phyloP scores from a whole-genome alignment of 1,139 yeast species.

The Scheffersomyces lignicola region DNA sequence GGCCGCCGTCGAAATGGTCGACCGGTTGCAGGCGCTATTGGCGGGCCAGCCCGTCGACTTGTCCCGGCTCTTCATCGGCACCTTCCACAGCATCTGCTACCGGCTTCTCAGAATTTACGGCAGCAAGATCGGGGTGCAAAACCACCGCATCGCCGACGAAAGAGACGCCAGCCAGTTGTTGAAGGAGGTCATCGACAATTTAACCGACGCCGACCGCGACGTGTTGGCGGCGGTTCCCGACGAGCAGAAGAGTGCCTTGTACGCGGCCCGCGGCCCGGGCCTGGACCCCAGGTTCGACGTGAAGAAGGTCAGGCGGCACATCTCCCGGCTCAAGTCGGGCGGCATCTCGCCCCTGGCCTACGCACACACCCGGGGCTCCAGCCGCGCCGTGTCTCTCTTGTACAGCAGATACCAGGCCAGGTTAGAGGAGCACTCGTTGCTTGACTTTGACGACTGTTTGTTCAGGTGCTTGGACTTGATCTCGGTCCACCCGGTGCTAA shows the following conservation, averaged over 20 bases:
- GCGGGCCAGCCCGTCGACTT: slow-evolving; percentile 34
- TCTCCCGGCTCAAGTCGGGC: slow-evolving; percentile 54
- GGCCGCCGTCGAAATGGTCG: slow-evolving; percentile 83
- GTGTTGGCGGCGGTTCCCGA: slow-evolving; percentile 15
- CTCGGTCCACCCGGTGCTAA: slow-evolving; percentile 43
- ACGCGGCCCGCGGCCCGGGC: slow-evolving; percentile 11
- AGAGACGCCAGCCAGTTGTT: slow-evolving; percentile 57
- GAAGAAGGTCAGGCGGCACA: slow-evolving; percentile 39
- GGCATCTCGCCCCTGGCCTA: slow-evolving; percentile 45
- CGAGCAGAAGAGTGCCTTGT: slow-evolving; percentile 6
- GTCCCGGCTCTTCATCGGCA: slow-evolving; percentile 64
- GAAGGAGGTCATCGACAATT: slow-evolving; percentile 38
- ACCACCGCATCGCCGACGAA: slow-evolving; percentile 65
- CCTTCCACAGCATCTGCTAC: slow-evolving; percentile 81
- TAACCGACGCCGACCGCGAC: slow-evolving; percentile 31
- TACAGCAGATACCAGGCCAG: slow-evolving; percentile 55
- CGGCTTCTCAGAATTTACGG: slow-evolving; percentile 62
- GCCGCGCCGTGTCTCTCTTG: slow-evolving; percentile 26
- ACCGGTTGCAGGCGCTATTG: slow-evolving; percentile 50
- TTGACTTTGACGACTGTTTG: slow-evolving; percentile 87
- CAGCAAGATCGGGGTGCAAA: slow-evolving; percentile 43
- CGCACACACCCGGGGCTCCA: slow-evolving; percentile 8
- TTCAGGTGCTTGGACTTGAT: slow-evolving; percentile 54
- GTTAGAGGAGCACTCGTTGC: slow-evolving; percentile 38
- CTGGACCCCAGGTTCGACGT: slow-evolving; percentile 34